These are phyloP conservation scores for Candida chauliodis DNA, from an alignment of 805 yeast genomes.

Conservation along the genomic window DNA sequence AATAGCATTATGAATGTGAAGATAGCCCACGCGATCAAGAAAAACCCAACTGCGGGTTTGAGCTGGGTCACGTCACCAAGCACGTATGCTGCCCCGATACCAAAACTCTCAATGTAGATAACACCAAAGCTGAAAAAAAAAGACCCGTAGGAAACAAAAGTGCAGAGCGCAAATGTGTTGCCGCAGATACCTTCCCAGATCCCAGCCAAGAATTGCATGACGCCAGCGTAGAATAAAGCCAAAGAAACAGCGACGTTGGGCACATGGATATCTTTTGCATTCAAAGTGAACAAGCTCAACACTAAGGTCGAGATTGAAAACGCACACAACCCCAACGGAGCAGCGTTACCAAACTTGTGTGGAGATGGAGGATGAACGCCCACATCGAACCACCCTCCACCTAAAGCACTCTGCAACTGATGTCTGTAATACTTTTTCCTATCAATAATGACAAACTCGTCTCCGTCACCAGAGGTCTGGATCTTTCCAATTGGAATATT, in stretches of 20 bases:
- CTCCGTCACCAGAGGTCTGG: slow-evolving; percentile 33
- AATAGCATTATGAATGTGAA: slow-evolving; percentile 57
- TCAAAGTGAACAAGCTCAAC: slow-evolving; percentile 44
- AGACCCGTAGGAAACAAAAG: slow-evolving; percentile 51
- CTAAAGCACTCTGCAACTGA: slow-evolving; percentile 61
- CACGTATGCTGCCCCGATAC: slow-evolving; percentile 45
- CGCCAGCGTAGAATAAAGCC: slow-evolving; percentile 47
- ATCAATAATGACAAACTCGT: slow-evolving; percentile 40
- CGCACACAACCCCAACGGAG: slow-evolving; percentile 52
- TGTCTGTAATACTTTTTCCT: slow-evolving; percentile 43
- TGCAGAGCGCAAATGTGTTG: slow-evolving; percentile 55
- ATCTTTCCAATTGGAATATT: slow-evolving; percentile 14
- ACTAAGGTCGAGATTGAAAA: slow-evolving; percentile 46
- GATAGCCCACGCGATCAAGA: slow-evolving; percentile 59
- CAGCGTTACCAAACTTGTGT: slow-evolving; percentile 49
- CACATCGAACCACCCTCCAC: slow-evolving; percentile 51
- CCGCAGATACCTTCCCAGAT: slow-evolving; percentile 48
- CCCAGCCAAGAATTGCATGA: slow-evolving; percentile 49
- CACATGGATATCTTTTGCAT: slow-evolving; percentile 42
- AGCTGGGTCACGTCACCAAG: slow-evolving; percentile 37
- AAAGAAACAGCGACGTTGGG: slow-evolving; percentile 46
- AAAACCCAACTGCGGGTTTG: slow-evolving; percentile 54
- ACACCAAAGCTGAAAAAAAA: slow-evolving; percentile 52
- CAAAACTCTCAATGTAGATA: slow-evolving; percentile 52
- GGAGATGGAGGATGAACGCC: slow-evolving; percentile 44